Conservation (phyloP, 1,284 basidiomycete genomes). For the Marasmius oreades region DNA sequence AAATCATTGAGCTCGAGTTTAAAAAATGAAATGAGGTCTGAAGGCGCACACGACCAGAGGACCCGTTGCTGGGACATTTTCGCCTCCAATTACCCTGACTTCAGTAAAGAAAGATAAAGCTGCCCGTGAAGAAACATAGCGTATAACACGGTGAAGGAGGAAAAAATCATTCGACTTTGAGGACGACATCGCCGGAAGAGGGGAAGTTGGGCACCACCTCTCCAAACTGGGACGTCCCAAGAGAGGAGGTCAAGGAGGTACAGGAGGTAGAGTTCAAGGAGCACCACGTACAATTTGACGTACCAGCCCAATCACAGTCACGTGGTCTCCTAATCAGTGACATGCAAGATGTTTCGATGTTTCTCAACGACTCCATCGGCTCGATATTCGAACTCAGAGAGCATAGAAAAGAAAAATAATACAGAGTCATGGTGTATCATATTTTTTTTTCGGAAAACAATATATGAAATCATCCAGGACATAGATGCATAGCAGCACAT, state of each 20-base stretch:
- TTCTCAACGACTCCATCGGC: too few species aligned
- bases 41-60: constrained; percentile 82
- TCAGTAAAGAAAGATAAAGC: constrained; percentile 85
- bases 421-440: background rate
- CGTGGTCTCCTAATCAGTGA: too few species aligned
- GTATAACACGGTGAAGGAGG: constrained; percentile 58
- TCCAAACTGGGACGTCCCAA: background rate
- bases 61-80: constrained; percentile 81
- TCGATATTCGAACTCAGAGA: background rate
- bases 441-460: background rate
- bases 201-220: background rate
- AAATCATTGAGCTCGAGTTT: background rate
- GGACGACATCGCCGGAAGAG: background rate
- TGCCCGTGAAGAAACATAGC: constrained; percentile 68
- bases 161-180: constrained; percentile 7
- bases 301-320: too few species aligned
- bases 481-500: background rate
- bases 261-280: too few species aligned
- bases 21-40: background rate
- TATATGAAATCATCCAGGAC: background rate
- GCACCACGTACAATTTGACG: too few species aligned
- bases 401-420: background rate
- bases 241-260: background rate
- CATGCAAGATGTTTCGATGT: too few species aligned
- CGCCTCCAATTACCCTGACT: constrained; percentile 77